phyloP scores from a whole-genome alignment of 2,329 filamentous ascomycete genomes.

The Pyrenochaeta sp. region DNA sequence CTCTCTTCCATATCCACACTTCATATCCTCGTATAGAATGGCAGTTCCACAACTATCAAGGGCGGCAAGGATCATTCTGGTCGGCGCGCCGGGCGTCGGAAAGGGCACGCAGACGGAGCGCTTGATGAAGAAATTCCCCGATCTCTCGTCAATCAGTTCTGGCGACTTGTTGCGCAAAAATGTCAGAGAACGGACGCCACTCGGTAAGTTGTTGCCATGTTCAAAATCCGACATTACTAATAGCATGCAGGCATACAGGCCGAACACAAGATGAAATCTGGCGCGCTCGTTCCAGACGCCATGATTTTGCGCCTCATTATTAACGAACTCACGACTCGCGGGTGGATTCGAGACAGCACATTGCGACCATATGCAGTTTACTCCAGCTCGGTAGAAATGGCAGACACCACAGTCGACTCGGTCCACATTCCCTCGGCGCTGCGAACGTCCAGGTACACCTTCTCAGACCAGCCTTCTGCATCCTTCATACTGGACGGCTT shows the following conservation, averaged over 20 bases:
- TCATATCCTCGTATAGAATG: conserved; percentile 23
- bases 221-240: conserved; percentile 25
- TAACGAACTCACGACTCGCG: conserved; percentile 83
- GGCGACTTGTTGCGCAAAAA: conserved; percentile 92
- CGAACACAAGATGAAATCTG: conserved; percentile 85
- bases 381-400: conserved; percentile 44
- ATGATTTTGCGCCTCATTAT: conserved; percentile 93
- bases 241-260: conserved; percentile 79
- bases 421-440: conserved; percentile 53
- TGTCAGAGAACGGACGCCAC: conserved; percentile 85
- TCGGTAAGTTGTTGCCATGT: conserved; percentile 66
- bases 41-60: conserved; percentile 49
- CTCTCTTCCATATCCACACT: conserved; percentile 1
- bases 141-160: conserved; percentile 90
- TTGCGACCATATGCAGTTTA: conserved; percentile 58
- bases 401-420: conserved; percentile 49
- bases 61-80: conserved; percentile 91
- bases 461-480: conserved; percentile 74
- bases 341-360: conserved; percentile 73
- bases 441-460: conserved; percentile 51
- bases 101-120: conserved; percentile 96
- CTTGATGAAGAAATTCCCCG: conserved; percentile 84
- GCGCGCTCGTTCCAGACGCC: conserved; percentile 88
- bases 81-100: conserved; percentile 95
- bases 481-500: conserved; percentile 98